Evolutionary conservation across 2,329 filamentous ascomycete species (phyloP).

Genomic region (Sporothrix sp.): DNA sequence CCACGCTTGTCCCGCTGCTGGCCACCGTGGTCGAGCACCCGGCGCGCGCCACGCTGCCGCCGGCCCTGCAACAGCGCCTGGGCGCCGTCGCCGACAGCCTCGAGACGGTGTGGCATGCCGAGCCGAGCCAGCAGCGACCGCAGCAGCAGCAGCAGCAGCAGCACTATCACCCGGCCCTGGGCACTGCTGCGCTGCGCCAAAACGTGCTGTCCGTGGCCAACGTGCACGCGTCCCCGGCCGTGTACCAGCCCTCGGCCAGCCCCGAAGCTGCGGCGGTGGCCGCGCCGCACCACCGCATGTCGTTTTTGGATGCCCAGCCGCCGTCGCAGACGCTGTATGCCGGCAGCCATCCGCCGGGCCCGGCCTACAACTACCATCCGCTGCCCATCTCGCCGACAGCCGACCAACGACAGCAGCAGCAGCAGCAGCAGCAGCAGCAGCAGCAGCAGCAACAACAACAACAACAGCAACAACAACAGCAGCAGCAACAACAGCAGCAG

Average conservation of each 20-base stretch:
- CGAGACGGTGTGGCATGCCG: not conserved
- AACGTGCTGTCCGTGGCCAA: not conserved
- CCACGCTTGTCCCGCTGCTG: conserved; percentile 21
- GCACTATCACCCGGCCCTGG: not conserved
- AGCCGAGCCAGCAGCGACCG: not conserved
- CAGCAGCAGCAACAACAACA: not conserved
- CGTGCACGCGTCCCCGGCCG: not conserved
- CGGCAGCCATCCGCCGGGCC: not conserved
- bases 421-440: not conserved
- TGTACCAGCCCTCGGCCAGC: not conserved
- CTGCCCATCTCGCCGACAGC: not conserved
- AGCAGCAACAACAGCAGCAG: too few relatives aligned
- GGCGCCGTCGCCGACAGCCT: not conserved
- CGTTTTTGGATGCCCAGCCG: not conserved
- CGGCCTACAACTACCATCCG: not conserved
- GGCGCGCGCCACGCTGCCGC: not conserved
- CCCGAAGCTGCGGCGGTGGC: not conserved
- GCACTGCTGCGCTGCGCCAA: not conserved
- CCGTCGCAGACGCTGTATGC: not conserved
- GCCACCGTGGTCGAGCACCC: not conserved
- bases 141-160: not conserved
- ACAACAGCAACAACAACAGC: not conserved
- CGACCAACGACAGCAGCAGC: not conserved
- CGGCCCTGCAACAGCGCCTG: conserved; percentile 2
- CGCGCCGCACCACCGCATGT: not conserved